Conservation (phyloP, 768 basidiomycete species). For the Lepiota brunneoincarnata region DNA sequence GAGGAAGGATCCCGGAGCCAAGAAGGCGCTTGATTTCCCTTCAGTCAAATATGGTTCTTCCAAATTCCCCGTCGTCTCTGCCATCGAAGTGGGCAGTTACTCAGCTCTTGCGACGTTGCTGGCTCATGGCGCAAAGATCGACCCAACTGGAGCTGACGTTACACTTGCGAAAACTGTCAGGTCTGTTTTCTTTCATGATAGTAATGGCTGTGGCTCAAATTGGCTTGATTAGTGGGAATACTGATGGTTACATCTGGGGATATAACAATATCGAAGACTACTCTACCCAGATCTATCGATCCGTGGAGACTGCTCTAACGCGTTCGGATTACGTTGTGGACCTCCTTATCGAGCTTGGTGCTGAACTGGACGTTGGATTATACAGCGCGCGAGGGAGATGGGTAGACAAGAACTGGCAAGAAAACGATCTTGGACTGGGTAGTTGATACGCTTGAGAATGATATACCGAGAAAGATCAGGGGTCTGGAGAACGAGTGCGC, state of each 20-base stretch:
- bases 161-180: conserved; percentile 29
- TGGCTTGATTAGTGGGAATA: conserved; percentile 14
- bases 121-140: conserved; percentile 38
- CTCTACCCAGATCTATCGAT: conserved; percentile 25
- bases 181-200: conserved; percentile 21
- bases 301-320: conserved; percentile 36
- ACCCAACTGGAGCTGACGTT: conserved; percentile 32
- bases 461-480: conserved; percentile 15
- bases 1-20: conserved; percentile 38
- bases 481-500: conserved; percentile 9
- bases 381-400: conserved; percentile 21
- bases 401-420: conserved; percentile 15
- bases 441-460: conserved; percentile 28
- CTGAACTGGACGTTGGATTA: conserved; percentile 30
- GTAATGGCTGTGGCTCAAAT: background rate
- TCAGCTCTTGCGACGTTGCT: conserved; percentile 35
- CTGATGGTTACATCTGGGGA: conserved; percentile 16
- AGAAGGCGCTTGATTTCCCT: conserved; percentile 37
- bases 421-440: conserved; percentile 39
- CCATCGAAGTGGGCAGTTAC: conserved; percentile 31
- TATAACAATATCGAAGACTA: conserved; percentile 22
- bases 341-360: conserved; percentile 36
- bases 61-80: conserved; percentile 35
- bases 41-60: conserved; percentile 22
- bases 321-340: conserved; percentile 34